Percentiles rank a stretch among this genome's conserved stretches.
phyloP scores from a whole-genome alignment of 2,329 filamentous ascomycete species.

The Sporothrix schenckii region DNA sequence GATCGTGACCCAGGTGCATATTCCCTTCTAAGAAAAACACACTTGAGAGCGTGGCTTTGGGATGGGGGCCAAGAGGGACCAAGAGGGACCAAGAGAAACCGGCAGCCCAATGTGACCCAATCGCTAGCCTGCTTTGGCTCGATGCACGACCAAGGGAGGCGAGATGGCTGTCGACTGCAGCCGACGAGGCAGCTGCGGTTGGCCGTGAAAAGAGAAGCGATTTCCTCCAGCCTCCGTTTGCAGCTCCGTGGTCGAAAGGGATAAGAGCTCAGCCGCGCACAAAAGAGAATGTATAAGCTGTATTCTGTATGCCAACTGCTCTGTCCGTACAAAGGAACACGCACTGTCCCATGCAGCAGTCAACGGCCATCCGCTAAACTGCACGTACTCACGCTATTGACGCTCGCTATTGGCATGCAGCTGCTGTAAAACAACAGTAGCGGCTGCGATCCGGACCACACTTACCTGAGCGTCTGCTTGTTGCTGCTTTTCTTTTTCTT shows the following conservation, averaged over 20 bases:
- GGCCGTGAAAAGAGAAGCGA: not conserved
- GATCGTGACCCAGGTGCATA: not conserved
- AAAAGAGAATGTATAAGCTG: not conserved
- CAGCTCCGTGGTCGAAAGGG: not conserved
- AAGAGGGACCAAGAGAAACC: not conserved
- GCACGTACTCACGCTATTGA: not conserved
- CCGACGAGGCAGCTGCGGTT: not conserved
- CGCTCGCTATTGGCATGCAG: not conserved
- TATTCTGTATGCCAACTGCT: not conserved
- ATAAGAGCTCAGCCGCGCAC: not conserved
- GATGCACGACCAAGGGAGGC: conserved; percentile 25
- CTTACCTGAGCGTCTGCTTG: not conserved
- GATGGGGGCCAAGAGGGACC: not conserved
- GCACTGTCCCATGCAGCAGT: not conserved
- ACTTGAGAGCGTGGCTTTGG: too few species aligned
- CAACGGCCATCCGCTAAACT: not conserved
- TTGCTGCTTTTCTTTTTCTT: not conserved
- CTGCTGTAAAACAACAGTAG: not conserved
- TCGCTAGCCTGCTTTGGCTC: conserved; percentile 7
- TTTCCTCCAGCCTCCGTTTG: not conserved
- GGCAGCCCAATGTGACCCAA: not conserved
- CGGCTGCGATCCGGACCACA: conserved; percentile 9
- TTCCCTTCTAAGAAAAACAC: too few species aligned
- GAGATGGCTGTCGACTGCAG: not conserved
- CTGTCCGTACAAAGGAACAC: not conserved